Base-by-base conservation (phyloP, 1,284 basidiomycete genomes). In the Tilletiaria anomala region DNA sequence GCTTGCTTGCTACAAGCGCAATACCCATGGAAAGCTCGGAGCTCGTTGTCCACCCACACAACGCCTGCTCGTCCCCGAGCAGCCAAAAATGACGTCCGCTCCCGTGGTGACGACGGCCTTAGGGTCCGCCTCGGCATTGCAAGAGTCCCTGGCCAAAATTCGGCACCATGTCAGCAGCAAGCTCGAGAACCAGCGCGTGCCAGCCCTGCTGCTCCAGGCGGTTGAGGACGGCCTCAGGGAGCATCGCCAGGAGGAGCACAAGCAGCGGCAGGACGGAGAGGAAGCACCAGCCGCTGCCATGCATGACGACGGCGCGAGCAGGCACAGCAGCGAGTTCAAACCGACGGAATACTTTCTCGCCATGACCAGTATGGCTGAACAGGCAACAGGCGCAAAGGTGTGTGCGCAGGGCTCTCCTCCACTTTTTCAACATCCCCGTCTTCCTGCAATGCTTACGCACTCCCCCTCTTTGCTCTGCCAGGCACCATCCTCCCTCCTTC, bases 211-310 rank as follows among this genome's bases (percentile, higher is more conserved):
- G 16, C 76, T 99, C 33, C 71, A 75, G 43, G 93, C 89, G 14
- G 75, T 97, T 57, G 93, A 99, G 68, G 75, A 78, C 2, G 91
- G 88, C 10, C 76, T 97, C 55, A 72, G 75, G 40, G 82, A 88
- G 54, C 82, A 85, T 51, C 74, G 75, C 71, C 78, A n/a, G 75
- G 14, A 10, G 35, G 46, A 6, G 44, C 23, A 26, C 18, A 35
- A 36, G 20, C 17, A 39, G 40, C 10, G n/a, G n/a, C n/a, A n/a
- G n/a, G n/a, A n/a, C n/a, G n/a, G 24, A 40, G 24, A 17, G 31
- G 32, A n/a, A n/a, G n/a, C n/a, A n/a, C n/a, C n/a, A n/a, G n/a
- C n/a, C n/a, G n/a, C n/a, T n/a, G n/a, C n/a, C n/a, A n/a, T n/a
- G n/a, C n/a, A n/a, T 37, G 8, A 24, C 36, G 4, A 37, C 36